These are phyloP conservation scores for Nicotiana obtusifolia DNA, from an alignment of 257 asterid species.

Conservation along the genomic window DNA sequence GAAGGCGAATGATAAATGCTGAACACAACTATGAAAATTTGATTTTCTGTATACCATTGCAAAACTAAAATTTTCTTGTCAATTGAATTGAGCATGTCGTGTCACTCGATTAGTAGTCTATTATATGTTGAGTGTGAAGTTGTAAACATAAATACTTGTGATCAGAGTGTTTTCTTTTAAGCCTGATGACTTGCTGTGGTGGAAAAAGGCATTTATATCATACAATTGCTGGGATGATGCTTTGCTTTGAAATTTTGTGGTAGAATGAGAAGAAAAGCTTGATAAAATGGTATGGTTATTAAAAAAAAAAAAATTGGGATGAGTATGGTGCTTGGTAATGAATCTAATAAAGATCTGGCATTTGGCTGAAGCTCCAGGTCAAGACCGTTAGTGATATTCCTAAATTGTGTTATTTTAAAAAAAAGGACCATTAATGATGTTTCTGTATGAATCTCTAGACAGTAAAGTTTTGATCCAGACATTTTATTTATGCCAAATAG, in stretches of 20 bases:
- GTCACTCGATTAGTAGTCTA: background rate
- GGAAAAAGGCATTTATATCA: background rate
- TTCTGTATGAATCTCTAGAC: background rate
- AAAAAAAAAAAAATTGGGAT: background rate
- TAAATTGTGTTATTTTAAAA: background rate
- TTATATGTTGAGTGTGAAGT: background rate
- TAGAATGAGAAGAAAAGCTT: background rate
- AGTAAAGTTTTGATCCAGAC: background rate
- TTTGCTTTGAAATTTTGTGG: background rate
- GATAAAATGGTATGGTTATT: background rate
- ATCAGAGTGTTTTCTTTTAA: background rate
- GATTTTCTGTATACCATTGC: background rate
- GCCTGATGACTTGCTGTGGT: background rate
- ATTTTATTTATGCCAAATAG: background rate
- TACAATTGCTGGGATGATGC: background rate
- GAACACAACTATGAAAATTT: background rate
- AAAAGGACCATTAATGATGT: background rate
- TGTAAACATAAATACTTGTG: background rate
- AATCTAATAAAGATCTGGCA: background rate
- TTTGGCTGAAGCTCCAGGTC: background rate
- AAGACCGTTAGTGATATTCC: background rate
- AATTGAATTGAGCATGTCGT: background rate
- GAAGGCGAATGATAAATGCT: background rate
- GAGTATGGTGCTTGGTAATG: background rate
- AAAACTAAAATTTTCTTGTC: background rate